Base-by-base conservation (phyloP, 371 early-diverging fungal genomes). In the Mucor lusitanicus region DNA sequence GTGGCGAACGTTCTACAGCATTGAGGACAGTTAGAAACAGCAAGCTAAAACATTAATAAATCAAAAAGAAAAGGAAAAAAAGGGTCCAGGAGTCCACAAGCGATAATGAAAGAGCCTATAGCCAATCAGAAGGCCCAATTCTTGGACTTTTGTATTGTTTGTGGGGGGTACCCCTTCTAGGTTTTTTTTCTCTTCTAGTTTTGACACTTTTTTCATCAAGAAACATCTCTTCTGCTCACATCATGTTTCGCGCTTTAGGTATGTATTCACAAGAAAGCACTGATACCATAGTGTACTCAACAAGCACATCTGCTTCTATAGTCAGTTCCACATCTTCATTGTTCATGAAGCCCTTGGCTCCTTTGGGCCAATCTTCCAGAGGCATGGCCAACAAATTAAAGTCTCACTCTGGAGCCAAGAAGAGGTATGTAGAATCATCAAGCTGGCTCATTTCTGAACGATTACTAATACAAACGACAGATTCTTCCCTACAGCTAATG, bases 331-430 rank as follows among this genome's bases (percentile, higher is more conserved):
- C 68, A 19, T 50, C 57, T n/a, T 58, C 63, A 25, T 60, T 68
- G 27, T 54, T 78, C n/a, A 54, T 53, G 28, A 67, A 73, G 37
- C 44, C 68, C 19, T 39, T 73, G 44, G 53, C 67, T 27, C 79
- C 75, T 32, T 59, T 69, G 42, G 82, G 76, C 12, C 82, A 77
- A 64, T 70, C 73, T 9, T 68, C 74, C 1, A 71, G 77, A 63
- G 69, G 68, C 60, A 83, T 83, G 83, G 73, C 80, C 7, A 42
- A 69, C 33, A 84, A 84, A 56, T 68, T 84, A n/a, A 84, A 84
- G 44, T 72, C 80, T 33, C 84, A 84, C 37, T 84, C 84, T 19
- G 81, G 84, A 32, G 84, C 84, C 28, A 81, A 81, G 63, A 84
- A 84, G 67, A 74, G 84, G 81, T 77, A 71, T n/a, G n/a, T n/a